phyloP scores from a whole-genome alignment of 2,329 filamentous ascomycete species.

The Beauveria sp. region DNA sequence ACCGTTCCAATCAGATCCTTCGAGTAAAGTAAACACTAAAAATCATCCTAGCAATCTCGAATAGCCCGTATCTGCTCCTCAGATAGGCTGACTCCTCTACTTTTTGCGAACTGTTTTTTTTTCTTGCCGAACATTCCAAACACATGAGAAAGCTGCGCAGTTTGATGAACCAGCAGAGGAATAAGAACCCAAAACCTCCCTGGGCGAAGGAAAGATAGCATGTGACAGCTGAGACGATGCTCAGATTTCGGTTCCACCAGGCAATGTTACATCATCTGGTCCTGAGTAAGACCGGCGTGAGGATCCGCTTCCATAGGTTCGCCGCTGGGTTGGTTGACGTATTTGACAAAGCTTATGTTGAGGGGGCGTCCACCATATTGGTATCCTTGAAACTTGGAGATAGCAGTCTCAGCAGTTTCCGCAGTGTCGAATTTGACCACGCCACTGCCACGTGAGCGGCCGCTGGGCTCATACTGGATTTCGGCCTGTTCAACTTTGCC shows the following conservation, averaged over 20 bases:
- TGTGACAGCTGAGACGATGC: background rate
- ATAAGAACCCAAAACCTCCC: background rate
- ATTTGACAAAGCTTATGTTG: constrained; percentile 89
- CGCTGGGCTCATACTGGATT: constrained; percentile 96
- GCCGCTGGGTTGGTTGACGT: constrained; percentile 60
- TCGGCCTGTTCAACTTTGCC: constrained; percentile 98
- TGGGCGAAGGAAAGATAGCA: background rate
- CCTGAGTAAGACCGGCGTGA: constrained; percentile 74
- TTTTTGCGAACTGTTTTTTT: background rate
- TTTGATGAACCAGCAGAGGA: background rate
- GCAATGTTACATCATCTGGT: constrained; percentile 80
- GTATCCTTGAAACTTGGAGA: constrained; percentile 95
- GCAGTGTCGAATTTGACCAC: constrained; percentile 87
- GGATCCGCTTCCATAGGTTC: constrained; percentile 81
- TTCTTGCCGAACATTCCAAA: background rate
- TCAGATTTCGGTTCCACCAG: background rate
- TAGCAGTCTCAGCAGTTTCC: constrained; percentile 85
- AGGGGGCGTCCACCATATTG: constrained; percentile 94
- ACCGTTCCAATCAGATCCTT: constrained; percentile 10
- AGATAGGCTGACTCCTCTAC: background rate
- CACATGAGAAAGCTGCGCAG: background rate
- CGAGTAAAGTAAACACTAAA: constrained; percentile 11
- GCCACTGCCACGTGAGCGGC: constrained; percentile 87
- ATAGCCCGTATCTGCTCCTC: constrained; percentile 1
- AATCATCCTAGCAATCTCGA: constrained; percentile 11